These are phyloP conservation scores for Neurospora sp. DNA, from an alignment of 495 filamentous ascomycete species.

Conservation along the genomic window DNA sequence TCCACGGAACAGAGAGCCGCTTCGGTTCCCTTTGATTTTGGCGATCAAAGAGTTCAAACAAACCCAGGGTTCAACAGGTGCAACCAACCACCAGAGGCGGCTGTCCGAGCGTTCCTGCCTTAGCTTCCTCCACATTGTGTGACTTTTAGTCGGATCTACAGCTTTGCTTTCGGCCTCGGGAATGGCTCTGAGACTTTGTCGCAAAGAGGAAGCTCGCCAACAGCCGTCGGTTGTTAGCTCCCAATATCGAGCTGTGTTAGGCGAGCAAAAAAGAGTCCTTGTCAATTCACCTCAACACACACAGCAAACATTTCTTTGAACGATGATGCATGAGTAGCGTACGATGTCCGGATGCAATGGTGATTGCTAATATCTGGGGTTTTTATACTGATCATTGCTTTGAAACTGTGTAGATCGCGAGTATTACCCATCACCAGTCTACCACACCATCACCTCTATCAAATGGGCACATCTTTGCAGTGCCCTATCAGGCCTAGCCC, in stretches of 20 bases:
- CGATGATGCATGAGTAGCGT: neutral
- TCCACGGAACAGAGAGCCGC: neutral
- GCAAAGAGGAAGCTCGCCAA: neutral
- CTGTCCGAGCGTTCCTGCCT: neutral
- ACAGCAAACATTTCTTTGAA: neutral
- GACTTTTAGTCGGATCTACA: neutral
- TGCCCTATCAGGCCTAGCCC: neutral
- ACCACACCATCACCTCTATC: neutral
- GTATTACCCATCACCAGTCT: neutral
- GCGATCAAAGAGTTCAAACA: neutral
- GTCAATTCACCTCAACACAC: neutral
- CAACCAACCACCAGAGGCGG: neutral
- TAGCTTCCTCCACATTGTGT: neutral
- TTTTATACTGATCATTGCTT: neutral
- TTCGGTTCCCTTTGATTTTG: neutral
- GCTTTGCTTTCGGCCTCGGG: neutral
- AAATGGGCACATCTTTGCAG: neutral
- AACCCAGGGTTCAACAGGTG: neutral
- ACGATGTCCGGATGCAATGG: neutral
- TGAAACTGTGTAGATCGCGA: neutral
- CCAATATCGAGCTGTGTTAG: neutral
- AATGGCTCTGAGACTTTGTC: neutral
- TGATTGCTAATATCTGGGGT: neutral
- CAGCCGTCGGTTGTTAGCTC: neutral
- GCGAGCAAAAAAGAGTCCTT: neutral